Evolutionary conservation across 495 filamentous ascomycete genomes (phyloP), one percentile per base, ranked within the genome.

Genomic region (Cercophora scortea): DNA sequence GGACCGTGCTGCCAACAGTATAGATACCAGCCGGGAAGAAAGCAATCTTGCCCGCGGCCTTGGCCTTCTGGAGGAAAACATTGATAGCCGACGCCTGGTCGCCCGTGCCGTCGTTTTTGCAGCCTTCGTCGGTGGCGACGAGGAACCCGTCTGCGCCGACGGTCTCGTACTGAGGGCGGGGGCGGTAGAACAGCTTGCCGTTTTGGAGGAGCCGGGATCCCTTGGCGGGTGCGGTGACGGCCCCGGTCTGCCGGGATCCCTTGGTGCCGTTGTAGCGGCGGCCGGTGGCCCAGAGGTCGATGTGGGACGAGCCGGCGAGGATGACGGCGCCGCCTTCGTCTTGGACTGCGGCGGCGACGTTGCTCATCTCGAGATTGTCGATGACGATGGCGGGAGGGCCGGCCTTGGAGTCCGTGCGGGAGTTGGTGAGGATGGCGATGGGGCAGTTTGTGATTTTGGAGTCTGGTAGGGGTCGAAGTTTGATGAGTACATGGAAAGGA

Each of bases 141-240:
- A 76, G 60, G 64, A 86, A 83, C 5, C 61, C 65, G 0, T 64
- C 70, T 8, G 70, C 62, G 5, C 70, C 52, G 8, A 74, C 49
- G 7, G 54, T 63, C 47, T 79, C 74, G 59, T 87, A 87, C 34
- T 85, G 74, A 3, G 85, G 84, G 67, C 81, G 77, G 19, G 76
- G 76, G 15, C 80, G 74, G 52, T 75, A 74, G 54, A 75, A 81
- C 57, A 82, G 57, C 6, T 54, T 67, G 13, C 54, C 59, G 36
- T 58, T 49, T 34, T 67, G 62, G 10, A 83, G 61, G 15, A 85
- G 73, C 0, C 60, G 53, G 11, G 59, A 52, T 10, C 79, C 76
- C 49, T 81, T 80, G 1, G 67, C 51, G 8, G 73, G 68, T 1
- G 73, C 68, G 13, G 56, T 62, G 33, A 77, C 57, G 8, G 63